These are phyloP conservation scores for Microdochium bolleyi DNA, from an alignment of 2,329 filamentous ascomycete species.

Conservation along the genomic window DNA sequence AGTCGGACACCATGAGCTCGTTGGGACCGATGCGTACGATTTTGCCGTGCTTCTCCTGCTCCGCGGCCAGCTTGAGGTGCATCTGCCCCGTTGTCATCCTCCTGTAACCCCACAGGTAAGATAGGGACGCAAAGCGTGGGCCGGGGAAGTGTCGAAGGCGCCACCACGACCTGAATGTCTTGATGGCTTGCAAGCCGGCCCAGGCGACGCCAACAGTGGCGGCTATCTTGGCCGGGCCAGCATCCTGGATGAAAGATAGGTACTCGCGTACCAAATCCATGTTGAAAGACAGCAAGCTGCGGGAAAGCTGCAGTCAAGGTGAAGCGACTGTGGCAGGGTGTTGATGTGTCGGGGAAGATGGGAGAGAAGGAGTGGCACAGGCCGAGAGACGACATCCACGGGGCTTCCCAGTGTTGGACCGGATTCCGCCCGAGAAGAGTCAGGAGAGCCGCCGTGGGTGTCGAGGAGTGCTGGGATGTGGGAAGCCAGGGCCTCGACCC, in stretches of 20 bases:
- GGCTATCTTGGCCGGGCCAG: not conserved
- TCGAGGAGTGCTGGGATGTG: too few relatives aligned
- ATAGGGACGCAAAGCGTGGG: constrained; percentile 14
- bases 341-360: too few relatives aligned
- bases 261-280: not conserved
- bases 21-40: constrained; percentile 18
- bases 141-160: constrained; percentile 17
- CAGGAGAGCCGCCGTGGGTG: too few relatives aligned
- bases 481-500: too few relatives aligned
- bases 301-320: not conserved
- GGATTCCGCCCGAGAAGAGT: too few relatives aligned
- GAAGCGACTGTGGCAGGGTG: not conserved
- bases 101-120: constrained; percentile 16
- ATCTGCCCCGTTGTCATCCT: constrained; percentile 9
- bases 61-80: constrained; percentile 8
- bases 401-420: too few relatives aligned
- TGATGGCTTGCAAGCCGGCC: constrained; percentile 7
- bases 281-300: not conserved
- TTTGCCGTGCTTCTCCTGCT: constrained; percentile 17
- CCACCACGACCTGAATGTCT: constrained; percentile 10
- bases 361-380: too few relatives aligned
- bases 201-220: not conserved
- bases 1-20: constrained; percentile 14
- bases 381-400: too few relatives aligned
- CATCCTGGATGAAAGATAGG: not conserved